Percentiles rank a stretch among this genome's conserved stretches.
Evolutionary conservation across 1,284 basidiomycete species (phyloP).

Genomic region (Cerioporus squamosus): DNA sequence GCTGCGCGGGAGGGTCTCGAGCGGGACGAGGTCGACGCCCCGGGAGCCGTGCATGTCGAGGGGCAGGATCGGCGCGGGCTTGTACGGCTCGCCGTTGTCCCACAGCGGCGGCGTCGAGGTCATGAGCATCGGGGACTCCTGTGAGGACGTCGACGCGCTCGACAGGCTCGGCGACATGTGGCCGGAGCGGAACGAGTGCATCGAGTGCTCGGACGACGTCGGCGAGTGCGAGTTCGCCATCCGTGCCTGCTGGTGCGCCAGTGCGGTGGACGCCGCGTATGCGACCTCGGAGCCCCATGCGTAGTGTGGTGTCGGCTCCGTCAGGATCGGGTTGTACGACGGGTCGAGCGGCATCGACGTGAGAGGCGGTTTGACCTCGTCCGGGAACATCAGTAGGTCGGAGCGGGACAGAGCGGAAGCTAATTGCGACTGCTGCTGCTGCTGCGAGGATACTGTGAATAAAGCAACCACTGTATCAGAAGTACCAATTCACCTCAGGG

Average conservation of each 20-base stretch:
- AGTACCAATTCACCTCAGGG: conserved; percentile 25
- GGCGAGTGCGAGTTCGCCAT: conserved; percentile 24
- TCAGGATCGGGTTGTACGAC: conserved; percentile 11
- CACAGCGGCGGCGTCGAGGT: conserved; percentile 21
- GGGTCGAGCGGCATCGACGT: not conserved
- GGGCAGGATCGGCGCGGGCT: conserved; percentile 24
- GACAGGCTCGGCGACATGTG: conserved; percentile 24
- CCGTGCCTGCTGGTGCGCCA: conserved; percentile 12
- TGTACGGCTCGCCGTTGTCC: conserved; percentile 28
- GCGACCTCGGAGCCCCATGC: conserved; percentile 19
- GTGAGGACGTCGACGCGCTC: conserved; percentile 23
- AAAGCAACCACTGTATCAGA: conserved; percentile 17
- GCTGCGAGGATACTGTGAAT: conserved; percentile 20
- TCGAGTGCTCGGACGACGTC: conserved; percentile 25
- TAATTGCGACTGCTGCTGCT: conserved; percentile 17
- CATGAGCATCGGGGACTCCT: conserved; percentile 22
- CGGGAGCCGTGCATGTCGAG: conserved; percentile 17
- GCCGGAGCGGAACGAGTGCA: conserved; percentile 15
- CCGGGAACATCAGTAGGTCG: conserved; percentile 8
- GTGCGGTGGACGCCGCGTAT: conserved; percentile 7
- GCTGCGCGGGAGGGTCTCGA: conserved; percentile 53
- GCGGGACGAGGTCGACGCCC: conserved; percentile 50
- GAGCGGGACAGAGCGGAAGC: conserved; percentile 17
- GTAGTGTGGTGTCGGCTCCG: conserved; percentile 19
- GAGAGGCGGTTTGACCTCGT: conserved; percentile 17